Evolutionary conservation across 1,139 yeast genomes (phyloP), one percentile per base, ranked within the genome.

Genomic region (Taphrina deformans): DNA sequence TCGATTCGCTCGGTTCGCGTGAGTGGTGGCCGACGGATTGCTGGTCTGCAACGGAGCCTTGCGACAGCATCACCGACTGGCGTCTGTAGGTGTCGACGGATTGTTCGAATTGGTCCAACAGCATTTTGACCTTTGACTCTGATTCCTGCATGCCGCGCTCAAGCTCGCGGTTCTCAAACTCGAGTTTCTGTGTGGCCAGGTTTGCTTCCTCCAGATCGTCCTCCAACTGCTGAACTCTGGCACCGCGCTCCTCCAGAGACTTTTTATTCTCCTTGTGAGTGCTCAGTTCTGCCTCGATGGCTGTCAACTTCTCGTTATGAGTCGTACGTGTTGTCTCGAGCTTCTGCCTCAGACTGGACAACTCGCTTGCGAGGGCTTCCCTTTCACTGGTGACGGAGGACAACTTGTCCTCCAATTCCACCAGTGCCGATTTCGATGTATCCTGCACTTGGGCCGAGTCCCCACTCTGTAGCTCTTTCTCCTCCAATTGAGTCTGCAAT

Each of bases 71-170:
- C 27, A 65, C 18, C 4, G 55, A 46, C 18, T 61, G 55, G 7
- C 66, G 62, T 7, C 63, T n/a, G 55, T 63, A 63, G 7, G 63
- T 58, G 48, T 63, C 66, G 14, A 63, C 59, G 7, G 66, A 61
- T 12, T 56, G 59, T 29, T 63, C 66, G 21, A 63, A 52, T 29
- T 51, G 58, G n/a, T 61, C 69, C 55, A 67, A 48, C 38, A 55
- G 48, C 51, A 64, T 35, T 23, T 44, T 50, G 24, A 59, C 66
- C 33, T 64, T 63, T 10, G 38, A 56, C 51, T 61, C 66, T 16
- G 68, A 65, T 38, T 65, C 66, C 16, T 26, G 33, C 62, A 58
- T 55, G 26, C 60, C 55, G 9, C 50, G 44, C 48, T 63, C 66
- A 14, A 66, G 51, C 18, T 48, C 62, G 21, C 52, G 56, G 14